Evolutionary conservation across 2,329 filamentous ascomycete species (phyloP), one percentile per base, ranked within the genome.

Genomic region (Ascomycota sp.): DNA sequence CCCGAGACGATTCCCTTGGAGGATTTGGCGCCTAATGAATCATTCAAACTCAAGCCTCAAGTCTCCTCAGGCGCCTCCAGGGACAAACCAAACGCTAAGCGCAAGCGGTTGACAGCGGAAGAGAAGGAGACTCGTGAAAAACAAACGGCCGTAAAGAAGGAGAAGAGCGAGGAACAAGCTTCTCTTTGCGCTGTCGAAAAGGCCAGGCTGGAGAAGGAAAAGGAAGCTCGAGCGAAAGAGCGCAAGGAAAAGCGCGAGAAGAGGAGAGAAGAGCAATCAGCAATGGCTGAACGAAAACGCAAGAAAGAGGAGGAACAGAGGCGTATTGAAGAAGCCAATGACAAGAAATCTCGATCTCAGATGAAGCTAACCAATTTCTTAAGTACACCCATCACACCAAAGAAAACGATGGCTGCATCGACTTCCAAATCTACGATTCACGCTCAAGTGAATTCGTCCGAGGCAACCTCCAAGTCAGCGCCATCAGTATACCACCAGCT

Each of bases 401-500:
- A 56, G 32, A 65, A 63, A 39, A 40, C 48, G 24, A 45, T 49
- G 4, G 41, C 46, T 29, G 48, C 49, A 19, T 39, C 44, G 3
- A 38, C 33, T 12, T 34, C 45, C 22, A 50, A 46, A 23, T 39
- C 38, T 3, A 35, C 30, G 6, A 48, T 47, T 23, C 40, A 51
- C 30, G 31, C 38, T 26, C 46, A 56, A 37, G 31, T 37, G 7
- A 35, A 41, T 23, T 33, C 35, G 9, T 24, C 30, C 9, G 42
- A 38, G 23, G n/a, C 29, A 15, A 19, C 34, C 7, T 29, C 25
- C 7, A 39, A 43, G 21, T 23, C 31, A n/a, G 31, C 35, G 19
- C 44, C 39, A 29, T 61, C 65, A 0, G 62, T 69, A 27, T 85
- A 81, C 39, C 57, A 77, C 12, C 72, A 69, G 39, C 57, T 63